phyloP scores from a whole-genome alignment of 495 filamentous ascomycete genomes.

The Aspergillus avenaceus region DNA sequence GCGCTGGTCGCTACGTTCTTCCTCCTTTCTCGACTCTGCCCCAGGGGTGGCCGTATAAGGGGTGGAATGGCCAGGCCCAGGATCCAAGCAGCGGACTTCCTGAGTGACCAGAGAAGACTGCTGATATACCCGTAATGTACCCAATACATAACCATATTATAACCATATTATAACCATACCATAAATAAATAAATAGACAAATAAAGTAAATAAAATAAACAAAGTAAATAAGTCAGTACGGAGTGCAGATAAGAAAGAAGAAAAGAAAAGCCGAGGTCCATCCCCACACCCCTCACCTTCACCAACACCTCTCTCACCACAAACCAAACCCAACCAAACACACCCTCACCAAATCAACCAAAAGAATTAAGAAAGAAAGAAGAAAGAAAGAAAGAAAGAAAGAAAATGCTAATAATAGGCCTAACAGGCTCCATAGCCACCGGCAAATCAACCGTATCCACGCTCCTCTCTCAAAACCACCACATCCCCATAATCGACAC shows the following conservation, averaged over 20 bases:
- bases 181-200: no score
- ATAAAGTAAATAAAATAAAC: no score
- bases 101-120: no score
- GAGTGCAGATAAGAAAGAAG: no score
- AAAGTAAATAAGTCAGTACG: no score
- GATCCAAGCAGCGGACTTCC: slow-evolving; percentile 36
- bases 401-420: slow-evolving; percentile 84
- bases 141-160: no score
- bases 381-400: background rate
- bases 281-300: background rate
- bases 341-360: background rate
- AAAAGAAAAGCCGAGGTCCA: background rate
- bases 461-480: slow-evolving; percentile 70
- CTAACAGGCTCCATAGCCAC: slow-evolving; percentile 97
- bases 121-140: no score
- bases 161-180: no score
- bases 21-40: slow-evolving; percentile 45
- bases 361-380: no score
- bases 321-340: background rate
- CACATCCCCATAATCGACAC: slow-evolving; percentile 96
- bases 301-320: background rate
- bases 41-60: slow-evolving; percentile 48
- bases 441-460: slow-evolving; percentile 93
- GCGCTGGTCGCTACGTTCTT: slow-evolving; percentile 42
- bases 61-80: slow-evolving; percentile 46